Conservation (phyloP, 257 asterid species). For the Cinchona pubescens region DNA sequence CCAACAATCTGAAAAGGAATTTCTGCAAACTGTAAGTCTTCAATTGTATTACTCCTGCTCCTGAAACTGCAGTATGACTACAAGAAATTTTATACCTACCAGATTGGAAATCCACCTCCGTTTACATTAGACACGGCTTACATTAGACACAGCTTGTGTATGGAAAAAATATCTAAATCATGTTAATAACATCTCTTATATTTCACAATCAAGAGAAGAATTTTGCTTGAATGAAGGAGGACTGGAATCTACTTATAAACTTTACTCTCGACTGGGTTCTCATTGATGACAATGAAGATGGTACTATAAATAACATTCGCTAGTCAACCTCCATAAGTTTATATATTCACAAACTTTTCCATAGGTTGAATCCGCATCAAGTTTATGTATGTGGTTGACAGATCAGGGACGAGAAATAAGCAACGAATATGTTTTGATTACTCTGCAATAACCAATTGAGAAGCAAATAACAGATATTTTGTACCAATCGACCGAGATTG, state of each 20-base stretch:
- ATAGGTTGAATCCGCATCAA: not conserved
- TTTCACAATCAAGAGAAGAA: not conserved
- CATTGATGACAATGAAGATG: not conserved
- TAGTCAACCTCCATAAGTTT: not conserved
- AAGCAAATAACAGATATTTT: not conserved
- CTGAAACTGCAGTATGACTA: not conserved
- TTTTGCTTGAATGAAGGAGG: not conserved
- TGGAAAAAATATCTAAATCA: not conserved
- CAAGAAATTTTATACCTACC: not conserved
- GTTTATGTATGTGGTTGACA: not conserved
- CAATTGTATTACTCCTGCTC: constrained; percentile 3
- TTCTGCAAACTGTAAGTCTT: not conserved
- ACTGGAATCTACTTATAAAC: not conserved
- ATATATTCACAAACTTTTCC: not conserved
- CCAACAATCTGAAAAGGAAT: not conserved
- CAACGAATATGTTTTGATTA: not conserved
- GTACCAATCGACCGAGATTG: not conserved
- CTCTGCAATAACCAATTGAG: not conserved
- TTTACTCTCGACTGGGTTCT: too few species aligned
- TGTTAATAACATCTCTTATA: not conserved
- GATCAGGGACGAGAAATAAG: not conserved
- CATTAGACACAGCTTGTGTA: not conserved
- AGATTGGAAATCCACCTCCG: not conserved
- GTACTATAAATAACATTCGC: not conserved
- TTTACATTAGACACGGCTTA: too few species aligned